Evolutionary conservation across 2,329 filamentous ascomycete genomes (phyloP), one percentile per base, ranked within the genome.

Genomic region (Sporothrix globosa): DNA sequence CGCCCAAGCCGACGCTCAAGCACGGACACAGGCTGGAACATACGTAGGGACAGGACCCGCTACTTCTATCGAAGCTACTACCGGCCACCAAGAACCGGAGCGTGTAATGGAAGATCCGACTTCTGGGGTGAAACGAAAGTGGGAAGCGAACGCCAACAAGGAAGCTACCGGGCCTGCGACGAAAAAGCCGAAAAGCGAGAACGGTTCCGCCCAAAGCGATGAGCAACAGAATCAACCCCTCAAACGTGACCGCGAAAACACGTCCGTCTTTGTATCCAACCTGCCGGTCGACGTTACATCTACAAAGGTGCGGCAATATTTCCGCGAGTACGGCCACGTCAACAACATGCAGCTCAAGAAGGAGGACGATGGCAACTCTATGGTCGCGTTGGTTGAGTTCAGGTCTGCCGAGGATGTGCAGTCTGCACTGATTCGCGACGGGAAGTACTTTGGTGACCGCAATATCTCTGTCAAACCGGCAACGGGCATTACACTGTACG

Each of bases 171-270:
- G 86, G n/a, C 80, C 80, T 46, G 81, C 82, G 4, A 85, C 80
- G 73, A 97, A 97, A 79, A 92, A 92, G 75, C 84, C 86, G 48
- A 93, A 84, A 76, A 83, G 80, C 72, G 81, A 82, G 7, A 78
- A 78, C 34, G 73, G 73, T 44, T 73, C 72, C n/a, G 78, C 81
- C 14, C 77, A 30, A 73, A 61, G 11, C 21, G 27, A 48, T 41
- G 54, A 61, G 30, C 76, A 13, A 19, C 53, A 56, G 44, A 77
- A 79, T 53, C 75, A 76, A 53, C 74, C 71, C 78, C 82, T 84
- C 41, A 95, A 92, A 79, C 90, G 96, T 69, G 94, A 99, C 79
- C 90, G 96, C 54, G 96, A 99, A 77, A 91, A 98, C 79, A 91
- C 93, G 0, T 94, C 92, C 0, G 86, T 98, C 63, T 87, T 96